phyloP scores from a whole-genome alignment of 179 eudicot genomes.

The Pouteria campechiana region DNA sequence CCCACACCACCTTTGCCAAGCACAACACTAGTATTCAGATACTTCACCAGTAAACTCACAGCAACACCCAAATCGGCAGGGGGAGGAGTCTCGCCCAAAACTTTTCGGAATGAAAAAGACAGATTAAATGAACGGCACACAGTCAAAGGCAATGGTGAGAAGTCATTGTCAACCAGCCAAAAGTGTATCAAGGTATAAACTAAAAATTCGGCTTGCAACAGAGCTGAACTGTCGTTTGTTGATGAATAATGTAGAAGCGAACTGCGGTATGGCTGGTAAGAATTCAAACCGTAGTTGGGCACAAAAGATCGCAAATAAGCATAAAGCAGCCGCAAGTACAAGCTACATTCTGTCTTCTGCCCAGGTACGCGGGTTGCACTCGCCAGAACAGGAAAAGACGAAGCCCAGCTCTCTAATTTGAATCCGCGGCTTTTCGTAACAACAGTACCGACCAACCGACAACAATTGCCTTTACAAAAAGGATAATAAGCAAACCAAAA shows the following conservation, averaged over 20 bases:
- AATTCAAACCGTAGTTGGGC: slow-evolving; percentile 42
- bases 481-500: slow-evolving; percentile 98
- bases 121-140: slow-evolving; percentile 55
- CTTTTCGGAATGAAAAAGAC: slow-evolving; percentile 42
- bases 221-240: slow-evolving; percentile 33
- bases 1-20: slow-evolving; percentile 13
- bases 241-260: slow-evolving; percentile 64
- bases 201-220: slow-evolving; percentile 55
- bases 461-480: slow-evolving; percentile 55
- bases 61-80: slow-evolving; percentile 73
- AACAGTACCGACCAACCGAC: slow-evolving; percentile 17
- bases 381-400: slow-evolving; percentile 54
- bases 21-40: slow-evolving; percentile 46
- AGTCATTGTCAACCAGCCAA: slow-evolving; percentile 88
- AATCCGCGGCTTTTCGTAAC: slow-evolving; percentile 34
- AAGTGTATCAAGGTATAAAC: slow-evolving; percentile 56
- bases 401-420: slow-evolving; percentile 77
- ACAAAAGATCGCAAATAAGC: slow-evolving; percentile 61
- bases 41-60: slow-evolving; percentile 64
- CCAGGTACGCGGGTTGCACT: slow-evolving; percentile 36
- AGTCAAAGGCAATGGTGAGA: slow-evolving; percentile 65
- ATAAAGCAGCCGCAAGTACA: slow-evolving; percentile 55
- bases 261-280: slow-evolving; percentile 58
- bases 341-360: slow-evolving; percentile 37
- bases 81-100: slow-evolving; percentile 73